Conservation (phyloP, 2,329 filamentous ascomycete species). For the Alternaria infectoria region DNA sequence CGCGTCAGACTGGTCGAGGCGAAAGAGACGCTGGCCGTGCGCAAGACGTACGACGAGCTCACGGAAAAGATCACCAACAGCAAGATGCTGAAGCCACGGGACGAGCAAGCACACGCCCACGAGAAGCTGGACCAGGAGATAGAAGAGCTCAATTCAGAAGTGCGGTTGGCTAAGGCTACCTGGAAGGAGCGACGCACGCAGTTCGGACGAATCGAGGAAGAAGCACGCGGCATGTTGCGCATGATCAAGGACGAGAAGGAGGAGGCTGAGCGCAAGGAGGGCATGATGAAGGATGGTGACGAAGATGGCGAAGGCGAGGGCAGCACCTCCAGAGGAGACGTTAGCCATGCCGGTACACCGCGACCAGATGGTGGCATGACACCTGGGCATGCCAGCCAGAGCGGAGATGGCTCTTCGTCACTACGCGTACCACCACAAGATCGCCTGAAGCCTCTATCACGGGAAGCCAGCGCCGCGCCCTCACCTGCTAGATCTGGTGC, state of each 20-base stretch:
- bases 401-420: slow-evolving; percentile 33
- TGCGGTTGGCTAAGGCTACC: slow-evolving; percentile 77
- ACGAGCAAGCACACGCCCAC: slow-evolving; percentile 79
- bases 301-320: slow-evolving; percentile 51
- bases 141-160: slow-evolving; percentile 82
- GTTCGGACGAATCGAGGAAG: slow-evolving; percentile 86
- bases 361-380: slow-evolving; percentile 51
- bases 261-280: slow-evolving; percentile 86
- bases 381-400: slow-evolving; percentile 46
- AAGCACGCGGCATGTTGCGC: slow-evolving; percentile 83
- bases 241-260: slow-evolving; percentile 95
- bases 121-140: slow-evolving; percentile 88
- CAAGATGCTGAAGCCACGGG: slow-evolving; percentile 77
- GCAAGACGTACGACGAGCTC: slow-evolving; percentile 86
- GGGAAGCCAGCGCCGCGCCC: slow-evolving; percentile 31
- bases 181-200: slow-evolving; percentile 87
- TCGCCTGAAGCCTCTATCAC: slow-evolving; percentile 40
- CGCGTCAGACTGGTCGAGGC: slow-evolving; percentile 74
- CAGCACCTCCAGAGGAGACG: slow-evolving; percentile 43
- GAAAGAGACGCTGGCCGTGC: slow-evolving; percentile 70
- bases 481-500: slow-evolving; percentile 35
- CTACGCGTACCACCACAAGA: slow-evolving; percentile 42
- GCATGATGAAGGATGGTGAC: slow-evolving; percentile 56
- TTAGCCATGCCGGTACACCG: slow-evolving; percentile 55
- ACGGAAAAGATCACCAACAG: slow-evolving; percentile 87